These are phyloP conservation scores for Pseudocercospora fuligena DNA, from an alignment of 2,329 filamentous ascomycete genomes.

Conservation along the genomic window DNA sequence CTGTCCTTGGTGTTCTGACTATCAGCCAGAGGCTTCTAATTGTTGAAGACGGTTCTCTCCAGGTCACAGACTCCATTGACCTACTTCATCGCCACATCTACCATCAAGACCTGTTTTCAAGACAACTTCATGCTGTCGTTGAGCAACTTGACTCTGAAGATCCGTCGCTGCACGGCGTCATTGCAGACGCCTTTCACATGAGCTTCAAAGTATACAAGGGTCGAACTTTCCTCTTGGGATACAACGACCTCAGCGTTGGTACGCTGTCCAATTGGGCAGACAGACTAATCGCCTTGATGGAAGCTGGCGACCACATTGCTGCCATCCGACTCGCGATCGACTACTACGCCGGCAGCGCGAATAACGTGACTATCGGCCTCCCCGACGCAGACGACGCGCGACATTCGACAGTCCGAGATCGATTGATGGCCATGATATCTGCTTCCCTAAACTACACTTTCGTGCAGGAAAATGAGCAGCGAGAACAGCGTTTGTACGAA, in stretches of 20 bases:
- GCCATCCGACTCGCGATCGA: slow-evolving; percentile 89
- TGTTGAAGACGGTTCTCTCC: slow-evolving; percentile 84
- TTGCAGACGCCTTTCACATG: slow-evolving; percentile 97
- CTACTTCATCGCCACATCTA: slow-evolving; percentile 90
- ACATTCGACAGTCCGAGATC: slow-evolving; percentile 83
- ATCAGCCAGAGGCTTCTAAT: slow-evolving; percentile 93
- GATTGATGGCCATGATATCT: slow-evolving; percentile 88
- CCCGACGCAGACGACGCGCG: slow-evolving; percentile 79
- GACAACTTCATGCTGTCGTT: slow-evolving; percentile 80
- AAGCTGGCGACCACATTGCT: slow-evolving; percentile 91
- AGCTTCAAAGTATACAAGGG: slow-evolving; percentile 96
- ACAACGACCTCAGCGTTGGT: slow-evolving; percentile 89
- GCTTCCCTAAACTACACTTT: slow-evolving; percentile 92
- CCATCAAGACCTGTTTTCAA: slow-evolving; percentile 86
- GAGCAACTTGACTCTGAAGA: slow-evolving; percentile 89
- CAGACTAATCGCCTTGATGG: slow-evolving; percentile 89
- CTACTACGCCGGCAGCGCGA: slow-evolving; percentile 89
- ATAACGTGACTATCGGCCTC: slow-evolving; percentile 90
- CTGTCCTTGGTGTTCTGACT: slow-evolving; percentile 87
- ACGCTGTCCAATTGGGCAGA: slow-evolving; percentile 97
- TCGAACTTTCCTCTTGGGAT: slow-evolving; percentile 87
- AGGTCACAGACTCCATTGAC: slow-evolving; percentile 93
- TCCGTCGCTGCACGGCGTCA: slow-evolving; percentile 87
- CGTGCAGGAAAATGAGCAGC: slow-evolving; percentile 59
- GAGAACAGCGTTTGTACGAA: slow-evolving; percentile 69